These are phyloP conservation scores for Aspergillus sp. DNA, from an alignment of 2,329 filamentous ascomycete genomes.

Conservation along the genomic window DNA sequence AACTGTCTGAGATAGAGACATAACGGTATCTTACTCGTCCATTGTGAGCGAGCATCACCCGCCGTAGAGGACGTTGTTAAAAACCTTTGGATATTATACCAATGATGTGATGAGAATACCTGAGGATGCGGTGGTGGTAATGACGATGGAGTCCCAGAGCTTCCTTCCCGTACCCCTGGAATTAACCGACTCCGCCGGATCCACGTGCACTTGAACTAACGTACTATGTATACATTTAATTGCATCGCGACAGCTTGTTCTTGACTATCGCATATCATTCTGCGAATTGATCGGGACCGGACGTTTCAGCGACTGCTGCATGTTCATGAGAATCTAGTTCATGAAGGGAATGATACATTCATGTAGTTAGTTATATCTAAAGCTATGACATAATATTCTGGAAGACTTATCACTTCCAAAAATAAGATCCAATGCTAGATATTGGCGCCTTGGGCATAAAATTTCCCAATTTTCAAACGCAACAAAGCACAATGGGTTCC, in stretches of 20 bases:
- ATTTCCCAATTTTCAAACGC: too few species aligned
- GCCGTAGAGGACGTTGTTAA: neutral
- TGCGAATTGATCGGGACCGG: neutral
- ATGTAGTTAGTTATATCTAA: too few species aligned
- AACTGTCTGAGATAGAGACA: neutral
- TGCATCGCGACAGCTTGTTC: neutral
- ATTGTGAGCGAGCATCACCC: neutral
- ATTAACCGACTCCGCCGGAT: neutral
- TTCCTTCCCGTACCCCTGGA: neutral
- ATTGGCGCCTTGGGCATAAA: too few species aligned
- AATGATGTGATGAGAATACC: neutral
- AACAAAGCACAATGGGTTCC: too few species aligned
- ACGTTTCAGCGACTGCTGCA: too few species aligned
- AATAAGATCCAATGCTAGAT: too few species aligned
- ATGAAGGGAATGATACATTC: too few species aligned
- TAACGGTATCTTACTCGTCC: neutral
- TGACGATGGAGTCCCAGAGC: neutral
- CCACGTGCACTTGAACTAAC: neutral
- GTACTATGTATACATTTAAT: neutral
- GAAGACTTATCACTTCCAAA: too few species aligned
- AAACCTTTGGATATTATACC: neutral
- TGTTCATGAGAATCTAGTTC: too few species aligned
- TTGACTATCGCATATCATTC: neutral
- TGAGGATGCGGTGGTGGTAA: neutral
- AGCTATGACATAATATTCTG: too few species aligned